These are phyloP conservation scores for Fomitopsis serialis DNA, from an alignment of 768 basidiomycete genomes.

Conservation along the genomic window DNA sequence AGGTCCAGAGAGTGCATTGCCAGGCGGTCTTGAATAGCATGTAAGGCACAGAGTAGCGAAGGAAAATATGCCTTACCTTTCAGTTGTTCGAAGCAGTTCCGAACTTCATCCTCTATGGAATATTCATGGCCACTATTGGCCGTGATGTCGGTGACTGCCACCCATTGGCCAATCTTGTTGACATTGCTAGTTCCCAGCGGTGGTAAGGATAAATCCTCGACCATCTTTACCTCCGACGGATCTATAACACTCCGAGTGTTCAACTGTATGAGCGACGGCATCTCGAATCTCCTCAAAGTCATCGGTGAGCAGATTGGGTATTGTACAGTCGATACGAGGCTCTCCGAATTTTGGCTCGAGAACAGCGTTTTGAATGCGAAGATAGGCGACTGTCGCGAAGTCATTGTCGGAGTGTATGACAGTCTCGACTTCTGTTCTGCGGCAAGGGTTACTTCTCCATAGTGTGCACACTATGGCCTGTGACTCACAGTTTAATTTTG, in stretches of 20 bases:
- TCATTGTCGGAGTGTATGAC: slow-evolving; percentile 77
- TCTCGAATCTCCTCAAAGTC: slow-evolving; percentile 21
- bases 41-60: neutral
- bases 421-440: slow-evolving; percentile 58
- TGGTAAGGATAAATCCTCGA: neutral
- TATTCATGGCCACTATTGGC: slow-evolving; percentile 19
- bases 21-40: neutral
- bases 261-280: neutral
- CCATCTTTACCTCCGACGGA: no score
- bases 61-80: slow-evolving; percentile 38
- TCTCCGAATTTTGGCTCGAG: slow-evolving; percentile 50
- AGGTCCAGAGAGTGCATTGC: slow-evolving; percentile 42
- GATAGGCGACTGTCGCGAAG: slow-evolving; percentile 88
- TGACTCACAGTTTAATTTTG: slow-evolving; percentile 61
- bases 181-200: neutral
- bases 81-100: slow-evolving; percentile 58
- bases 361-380: slow-evolving; percentile 68
- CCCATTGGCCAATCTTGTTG: slow-evolving; percentile 53
- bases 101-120: slow-evolving; percentile 72
- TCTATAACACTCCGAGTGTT: no score
- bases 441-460: slow-evolving; percentile 1
- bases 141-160: slow-evolving; percentile 59
- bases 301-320: slow-evolving; percentile 54
- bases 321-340: slow-evolving; percentile 15
- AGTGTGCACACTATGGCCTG: neutral